phyloP scores from a whole-genome alignment of 176 grass and related monocot genomes.

The Oryza longistaminata region DNA sequence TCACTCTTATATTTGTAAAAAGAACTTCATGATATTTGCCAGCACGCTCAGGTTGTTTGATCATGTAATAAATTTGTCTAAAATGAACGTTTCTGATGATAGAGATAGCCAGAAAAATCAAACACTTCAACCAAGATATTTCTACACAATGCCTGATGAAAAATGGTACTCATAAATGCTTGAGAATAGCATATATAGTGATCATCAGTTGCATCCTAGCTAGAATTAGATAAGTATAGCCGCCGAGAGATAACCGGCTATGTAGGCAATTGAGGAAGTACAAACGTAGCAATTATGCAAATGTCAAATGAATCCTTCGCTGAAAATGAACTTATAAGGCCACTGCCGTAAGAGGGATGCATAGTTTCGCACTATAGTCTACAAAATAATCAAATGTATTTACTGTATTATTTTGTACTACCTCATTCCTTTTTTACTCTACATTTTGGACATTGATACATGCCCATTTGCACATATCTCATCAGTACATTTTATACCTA shows the following conservation, averaged over 20 bases:
- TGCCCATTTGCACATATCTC: too few species aligned
- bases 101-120: background rate
- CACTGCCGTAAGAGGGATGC: background rate
- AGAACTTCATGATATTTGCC: background rate
- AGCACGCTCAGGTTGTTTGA: background rate
- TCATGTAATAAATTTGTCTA: background rate
- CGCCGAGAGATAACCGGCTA: background rate
- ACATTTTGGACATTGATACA: too few species aligned
- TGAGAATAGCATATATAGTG: background rate
- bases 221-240: background rate
- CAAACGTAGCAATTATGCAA: background rate
- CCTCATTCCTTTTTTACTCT: too few species aligned
- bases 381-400: background rate
- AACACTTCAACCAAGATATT: background rate
- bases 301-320: background rate
- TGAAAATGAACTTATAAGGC: background rate
- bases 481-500: too few species aligned
- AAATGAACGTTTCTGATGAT: background rate
- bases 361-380: background rate
- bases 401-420: too few species aligned
- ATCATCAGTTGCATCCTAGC: background rate
- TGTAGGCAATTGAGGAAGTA: background rate
- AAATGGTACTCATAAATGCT: background rate
- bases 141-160: background rate
- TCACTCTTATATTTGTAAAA: background rate